Conservation (phyloP, 2,329 filamentous ascomycete genomes). For the Claviceps purpurea region DNA sequence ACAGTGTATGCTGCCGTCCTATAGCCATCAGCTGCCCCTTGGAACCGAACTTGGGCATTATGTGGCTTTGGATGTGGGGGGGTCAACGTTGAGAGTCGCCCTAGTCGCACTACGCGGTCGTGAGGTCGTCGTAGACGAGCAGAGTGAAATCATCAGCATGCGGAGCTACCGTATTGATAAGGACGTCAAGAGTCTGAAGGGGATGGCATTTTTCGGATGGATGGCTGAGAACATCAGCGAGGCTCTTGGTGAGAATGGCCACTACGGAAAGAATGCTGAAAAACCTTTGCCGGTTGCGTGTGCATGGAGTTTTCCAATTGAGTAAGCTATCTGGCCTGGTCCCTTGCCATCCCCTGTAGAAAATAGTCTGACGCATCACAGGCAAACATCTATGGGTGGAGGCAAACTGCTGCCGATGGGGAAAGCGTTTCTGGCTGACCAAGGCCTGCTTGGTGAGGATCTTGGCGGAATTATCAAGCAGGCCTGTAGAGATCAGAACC, state of each 20-base stretch:
- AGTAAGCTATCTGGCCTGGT: constrained; percentile 32
- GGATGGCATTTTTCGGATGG: constrained; percentile 53
- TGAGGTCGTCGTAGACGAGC: constrained; percentile 21
- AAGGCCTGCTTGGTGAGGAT: constrained; percentile 44
- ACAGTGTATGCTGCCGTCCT: constrained; percentile 52
- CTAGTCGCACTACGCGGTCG: constrained; percentile 45
- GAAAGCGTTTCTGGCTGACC: constrained; percentile 48
- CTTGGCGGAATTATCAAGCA: constrained; percentile 43
- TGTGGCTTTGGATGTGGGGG: constrained; percentile 54
- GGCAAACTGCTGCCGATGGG: constrained; percentile 50
- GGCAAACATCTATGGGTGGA: constrained; percentile 49
- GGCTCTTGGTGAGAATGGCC: constrained; percentile 34
- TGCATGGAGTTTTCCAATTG: constrained; percentile 58
- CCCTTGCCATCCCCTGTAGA: background rate
- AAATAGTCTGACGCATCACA: constrained; percentile 15
- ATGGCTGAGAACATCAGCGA: constrained; percentile 48
- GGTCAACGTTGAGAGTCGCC: constrained; percentile 52
- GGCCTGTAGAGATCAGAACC: constrained; percentile 36
- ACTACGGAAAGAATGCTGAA: constrained; percentile 22
- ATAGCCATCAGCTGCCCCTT: constrained; percentile 49
- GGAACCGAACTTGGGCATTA: constrained; percentile 46
- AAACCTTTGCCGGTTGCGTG: constrained; percentile 44
- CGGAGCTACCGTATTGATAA: constrained; percentile 42
- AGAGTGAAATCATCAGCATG: constrained; percentile 40
- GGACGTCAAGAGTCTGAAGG: constrained; percentile 41